Evolutionary conservation across 306 rosid species (phyloP).

Genomic region (Sphenostylis stenocarpa): DNA sequence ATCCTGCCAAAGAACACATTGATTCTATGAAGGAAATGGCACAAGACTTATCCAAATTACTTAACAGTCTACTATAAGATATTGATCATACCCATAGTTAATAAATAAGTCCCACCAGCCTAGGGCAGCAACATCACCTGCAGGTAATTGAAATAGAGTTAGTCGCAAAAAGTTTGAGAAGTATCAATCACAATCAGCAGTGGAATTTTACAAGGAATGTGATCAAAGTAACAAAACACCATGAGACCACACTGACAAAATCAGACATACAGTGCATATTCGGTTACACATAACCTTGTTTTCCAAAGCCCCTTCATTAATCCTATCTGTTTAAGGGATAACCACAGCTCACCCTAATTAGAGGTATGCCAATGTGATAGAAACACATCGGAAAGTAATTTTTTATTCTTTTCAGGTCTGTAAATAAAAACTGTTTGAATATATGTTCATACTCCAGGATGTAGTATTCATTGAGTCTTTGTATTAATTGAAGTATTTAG

Average conservation of each 20-base stretch:
- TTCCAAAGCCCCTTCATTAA: neutral
- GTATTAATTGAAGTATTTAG: neutral
- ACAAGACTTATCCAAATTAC: constrained; percentile 9
- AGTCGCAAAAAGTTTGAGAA: constrained; percentile 11
- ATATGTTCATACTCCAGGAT: neutral
- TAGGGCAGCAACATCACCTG: constrained; percentile 88
- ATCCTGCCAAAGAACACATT: constrained; percentile 59
- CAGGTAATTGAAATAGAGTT: constrained; percentile 28
- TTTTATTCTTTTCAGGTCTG: constrained; percentile 7
- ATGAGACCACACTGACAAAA: neutral
- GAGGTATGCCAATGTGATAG: neutral
- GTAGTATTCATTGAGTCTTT: neutral
- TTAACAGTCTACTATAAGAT: constrained; percentile 19
- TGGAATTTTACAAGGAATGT: neutral
- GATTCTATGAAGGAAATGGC: constrained; percentile 26
- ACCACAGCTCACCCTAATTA: neutral
- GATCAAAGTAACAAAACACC: constrained; percentile 10
- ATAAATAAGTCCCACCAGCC: constrained; percentile 99
- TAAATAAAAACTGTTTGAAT: neutral
- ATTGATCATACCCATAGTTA: constrained; percentile 67
- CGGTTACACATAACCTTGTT: neutral
- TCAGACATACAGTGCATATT: neutral
- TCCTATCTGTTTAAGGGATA: neutral
- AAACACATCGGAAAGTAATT: neutral
- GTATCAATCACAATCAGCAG: neutral